phyloP scores from a whole-genome alignment of 2,329 filamentous ascomycete species.

The Penicillium sp. region DNA sequence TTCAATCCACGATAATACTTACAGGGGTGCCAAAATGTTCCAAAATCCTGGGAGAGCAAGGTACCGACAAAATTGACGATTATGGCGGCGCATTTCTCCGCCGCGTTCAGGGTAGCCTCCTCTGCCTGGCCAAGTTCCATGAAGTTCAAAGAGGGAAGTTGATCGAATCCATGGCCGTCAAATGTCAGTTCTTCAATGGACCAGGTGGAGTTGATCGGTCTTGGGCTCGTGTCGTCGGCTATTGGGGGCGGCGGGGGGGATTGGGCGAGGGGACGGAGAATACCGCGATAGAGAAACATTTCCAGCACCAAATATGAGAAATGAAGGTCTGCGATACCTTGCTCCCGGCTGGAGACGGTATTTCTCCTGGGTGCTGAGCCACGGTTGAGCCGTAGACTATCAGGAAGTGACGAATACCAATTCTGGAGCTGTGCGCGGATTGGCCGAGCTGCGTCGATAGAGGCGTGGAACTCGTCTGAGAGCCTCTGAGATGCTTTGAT shows the following conservation, averaged over 20 bases:
- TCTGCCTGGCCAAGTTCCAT: conserved; percentile 23
- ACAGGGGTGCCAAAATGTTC: conserved; percentile 36
- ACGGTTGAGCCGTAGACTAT: neutral
- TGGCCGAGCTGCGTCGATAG: no score
- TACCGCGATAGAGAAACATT: conserved; percentile 36
- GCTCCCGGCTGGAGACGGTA: no score
- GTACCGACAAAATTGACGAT: conserved; percentile 29
- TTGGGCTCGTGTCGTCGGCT: no score
- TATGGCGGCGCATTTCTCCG: conserved; percentile 33
- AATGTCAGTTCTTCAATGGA: conserved; percentile 27
- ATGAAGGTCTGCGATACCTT: no score
- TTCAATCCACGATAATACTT: no score
- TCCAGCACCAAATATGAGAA: conserved; percentile 38
- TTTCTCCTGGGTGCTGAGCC: no score
- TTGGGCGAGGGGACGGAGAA: conserved; percentile 33
- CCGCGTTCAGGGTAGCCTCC: conserved; percentile 29
- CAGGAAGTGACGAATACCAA: neutral
- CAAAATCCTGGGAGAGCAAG: conserved; percentile 30
- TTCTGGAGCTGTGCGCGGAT: no score
- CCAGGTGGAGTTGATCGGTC: no score
- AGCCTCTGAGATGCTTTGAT: neutral
- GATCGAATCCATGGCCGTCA: conserved; percentile 15
- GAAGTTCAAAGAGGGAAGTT: conserved; percentile 27
- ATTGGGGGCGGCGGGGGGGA: conserved; percentile 28
- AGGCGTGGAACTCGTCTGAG: neutral